Evolutionary conservation across 2,329 filamentous ascomycete species (phyloP), one percentile per base, ranked within the genome.

Genomic region (Penicillium sp.): DNA sequence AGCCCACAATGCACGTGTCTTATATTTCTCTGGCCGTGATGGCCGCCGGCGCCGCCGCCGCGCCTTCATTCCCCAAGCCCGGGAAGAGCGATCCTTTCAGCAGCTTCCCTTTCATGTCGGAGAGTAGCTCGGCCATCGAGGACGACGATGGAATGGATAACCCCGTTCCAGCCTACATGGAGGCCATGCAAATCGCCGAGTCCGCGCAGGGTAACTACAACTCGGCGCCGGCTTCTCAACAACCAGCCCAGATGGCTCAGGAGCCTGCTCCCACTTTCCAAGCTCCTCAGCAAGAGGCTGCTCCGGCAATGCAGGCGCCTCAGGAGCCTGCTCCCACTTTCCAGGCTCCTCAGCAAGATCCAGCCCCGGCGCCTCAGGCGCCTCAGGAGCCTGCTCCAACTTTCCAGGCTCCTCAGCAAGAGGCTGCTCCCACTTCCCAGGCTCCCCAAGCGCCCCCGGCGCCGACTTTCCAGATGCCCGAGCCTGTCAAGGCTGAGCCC

Each of bases 1-100:
- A 8, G 9, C 30, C 21, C 20, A 30, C 65, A 50, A 63, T 63
- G 61, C 61, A 56, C 34, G 29, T 45, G 15, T 55, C 59, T n/a
- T 63, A 62, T 42, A 17, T 63, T 29, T 61, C 61, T 27, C 41
- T 62, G 49, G 61, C 56, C 21, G 40, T 68, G 7, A 62, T 71
- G 24, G 70, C 70, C 41, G 43, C 73, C 34, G 47, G 67, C 13
- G 71, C 69, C 6, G 62, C 51, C n/a, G 61, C 56, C 9, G 56
- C 58, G 1, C 61, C 61, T 2, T 52, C 54, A 8, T 49, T 49
- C 15, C 54, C 55, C 8, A 50, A 52, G 20, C 33, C 55, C 1
- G 52, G 17, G 3, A 2, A 18, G 32, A 32, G 43, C 8, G 39
- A 55, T 20, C 46, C 54, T 2, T 54, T 61, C 26, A 51, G 26